phyloP scores from a whole-genome alignment of 2,329 filamentous ascomycete species.

The Ceratocystis albifundus region DNA sequence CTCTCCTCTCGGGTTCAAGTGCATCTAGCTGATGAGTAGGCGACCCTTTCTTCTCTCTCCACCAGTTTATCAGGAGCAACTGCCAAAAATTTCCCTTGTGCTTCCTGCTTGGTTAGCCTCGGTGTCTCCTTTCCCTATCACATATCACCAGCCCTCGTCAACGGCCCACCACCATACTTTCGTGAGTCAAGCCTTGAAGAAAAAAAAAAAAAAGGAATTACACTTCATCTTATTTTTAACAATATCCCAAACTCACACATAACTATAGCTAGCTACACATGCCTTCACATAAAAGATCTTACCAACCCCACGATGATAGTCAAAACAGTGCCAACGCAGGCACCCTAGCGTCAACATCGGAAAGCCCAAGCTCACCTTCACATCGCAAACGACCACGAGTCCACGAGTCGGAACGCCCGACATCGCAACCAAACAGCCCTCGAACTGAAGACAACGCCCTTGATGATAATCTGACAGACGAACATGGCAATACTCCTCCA shows the following conservation, averaged over 20 bases:
- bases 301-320: constrained; percentile 22
- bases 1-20: not conserved
- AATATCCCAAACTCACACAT: not conserved
- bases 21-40: not conserved
- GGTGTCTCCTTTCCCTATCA: too few species aligned
- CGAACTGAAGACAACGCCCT: constrained; percentile 22
- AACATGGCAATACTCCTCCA: constrained; percentile 32
- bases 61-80: too few species aligned
- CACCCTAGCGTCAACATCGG: not conserved
- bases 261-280: not conserved
- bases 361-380: not conserved
- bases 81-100: too few species aligned
- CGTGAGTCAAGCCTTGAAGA: not conserved
- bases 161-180: too few species aligned
- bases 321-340: constrained; percentile 12
- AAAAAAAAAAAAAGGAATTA: too few species aligned
- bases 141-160: too few species aligned
- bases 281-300: constrained; percentile 7
- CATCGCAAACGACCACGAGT: constrained; percentile 10
- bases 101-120: too few species aligned
- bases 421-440: not conserved
- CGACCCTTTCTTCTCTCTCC: not conserved
- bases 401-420: not conserved
- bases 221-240: not conserved
- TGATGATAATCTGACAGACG: constrained; percentile 29